Evolutionary conservation across 2,329 filamentous ascomycete species (phyloP).

Genomic region (Neopestalotiopsis sp.): DNA sequence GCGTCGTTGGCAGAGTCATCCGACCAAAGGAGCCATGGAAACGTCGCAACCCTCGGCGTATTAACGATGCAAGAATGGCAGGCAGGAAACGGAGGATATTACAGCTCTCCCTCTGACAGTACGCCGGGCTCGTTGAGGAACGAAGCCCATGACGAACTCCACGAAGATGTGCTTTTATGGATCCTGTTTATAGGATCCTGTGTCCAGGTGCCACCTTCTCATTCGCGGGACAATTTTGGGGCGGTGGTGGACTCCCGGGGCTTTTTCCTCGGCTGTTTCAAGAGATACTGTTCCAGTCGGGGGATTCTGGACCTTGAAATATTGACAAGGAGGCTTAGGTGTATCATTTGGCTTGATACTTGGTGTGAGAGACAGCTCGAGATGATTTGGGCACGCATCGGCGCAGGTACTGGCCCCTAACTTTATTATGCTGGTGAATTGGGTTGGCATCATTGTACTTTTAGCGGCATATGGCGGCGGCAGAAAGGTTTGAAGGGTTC

Average conservation of each 20-base stretch:
- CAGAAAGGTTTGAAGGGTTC: neutral
- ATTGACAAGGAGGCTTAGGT: conserved; percentile 30
- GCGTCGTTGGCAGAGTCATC: neutral
- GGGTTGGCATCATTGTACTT: neutral
- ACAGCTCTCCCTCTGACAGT: conserved; percentile 19
- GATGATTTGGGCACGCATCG: conserved; percentile 30
- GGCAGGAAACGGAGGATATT: neutral
- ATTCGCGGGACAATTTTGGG: conserved; percentile 24
- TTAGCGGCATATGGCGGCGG: neutral
- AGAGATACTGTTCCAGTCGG: conserved; percentile 33
- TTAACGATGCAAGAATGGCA: conserved; percentile 4
- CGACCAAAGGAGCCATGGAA: conserved; percentile 12
- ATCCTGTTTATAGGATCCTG: conserved; percentile 38
- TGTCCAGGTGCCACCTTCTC: conserved; percentile 30
- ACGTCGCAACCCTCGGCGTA: conserved; percentile 3
- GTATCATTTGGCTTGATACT: conserved; percentile 35
- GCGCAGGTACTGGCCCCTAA: neutral
- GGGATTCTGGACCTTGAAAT: conserved; percentile 31
- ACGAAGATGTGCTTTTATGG: conserved; percentile 37
- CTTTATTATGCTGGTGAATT: neutral
- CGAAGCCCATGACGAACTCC: conserved; percentile 28
- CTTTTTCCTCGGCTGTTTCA: conserved; percentile 36
- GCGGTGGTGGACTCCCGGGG: conserved; percentile 31
- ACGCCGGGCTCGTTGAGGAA: neutral
- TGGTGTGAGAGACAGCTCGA: conserved; percentile 39